Percentiles rank a stretch among this genome's conserved stretches.
phyloP scores from a whole-genome alignment of 2,329 filamentous ascomycete species.

The Fusarium pseudonygamai region DNA sequence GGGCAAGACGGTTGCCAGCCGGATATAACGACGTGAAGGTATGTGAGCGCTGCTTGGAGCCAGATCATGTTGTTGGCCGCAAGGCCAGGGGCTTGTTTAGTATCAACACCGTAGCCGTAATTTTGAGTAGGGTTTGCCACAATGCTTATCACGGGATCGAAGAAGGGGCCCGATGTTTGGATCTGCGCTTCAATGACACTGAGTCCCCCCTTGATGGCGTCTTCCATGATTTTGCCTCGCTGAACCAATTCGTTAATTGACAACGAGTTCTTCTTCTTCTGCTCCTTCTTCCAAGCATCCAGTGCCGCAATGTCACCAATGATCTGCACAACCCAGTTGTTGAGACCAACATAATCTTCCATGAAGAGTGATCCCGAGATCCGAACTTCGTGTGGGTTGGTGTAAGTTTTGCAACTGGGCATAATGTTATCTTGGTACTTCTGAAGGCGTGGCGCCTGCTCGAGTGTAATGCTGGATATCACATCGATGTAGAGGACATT shows the following conservation, averaged over 20 bases:
- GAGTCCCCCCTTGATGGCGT: slow-evolving; percentile 48
- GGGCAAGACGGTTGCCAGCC: slow-evolving; percentile 60
- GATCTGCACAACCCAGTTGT: slow-evolving; percentile 66
- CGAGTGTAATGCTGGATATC: slow-evolving; percentile 58
- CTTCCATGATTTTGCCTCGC: slow-evolving; percentile 55
- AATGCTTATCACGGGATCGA: slow-evolving; percentile 18
- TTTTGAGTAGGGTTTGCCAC: slow-evolving; percentile 37
- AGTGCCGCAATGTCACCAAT: slow-evolving; percentile 64
- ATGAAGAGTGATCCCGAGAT: slow-evolving; percentile 52
- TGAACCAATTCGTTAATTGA: slow-evolving; percentile 57
- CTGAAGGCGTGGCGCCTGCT: slow-evolving; percentile 53
- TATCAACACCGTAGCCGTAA: slow-evolving; percentile 37
- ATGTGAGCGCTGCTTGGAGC: slow-evolving; percentile 59
- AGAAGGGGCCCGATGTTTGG: not conserved
- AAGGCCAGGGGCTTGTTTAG: slow-evolving; percentile 35
- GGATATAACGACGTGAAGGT: slow-evolving; percentile 58
- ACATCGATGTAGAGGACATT: slow-evolving; percentile 61
- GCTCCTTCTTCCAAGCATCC: slow-evolving; percentile 64
- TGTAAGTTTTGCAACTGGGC: slow-evolving; percentile 40
- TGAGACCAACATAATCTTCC: slow-evolving; percentile 62
- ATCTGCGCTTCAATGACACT: slow-evolving; percentile 42
- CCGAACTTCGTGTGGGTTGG: slow-evolving; percentile 29
- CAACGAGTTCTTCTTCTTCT: slow-evolving; percentile 54
- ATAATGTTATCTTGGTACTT: slow-evolving; percentile 54
- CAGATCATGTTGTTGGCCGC: slow-evolving; percentile 53